Conservation (phyloP, 805 yeast species). For the Cyberlindnera euphorbiae region DNA sequence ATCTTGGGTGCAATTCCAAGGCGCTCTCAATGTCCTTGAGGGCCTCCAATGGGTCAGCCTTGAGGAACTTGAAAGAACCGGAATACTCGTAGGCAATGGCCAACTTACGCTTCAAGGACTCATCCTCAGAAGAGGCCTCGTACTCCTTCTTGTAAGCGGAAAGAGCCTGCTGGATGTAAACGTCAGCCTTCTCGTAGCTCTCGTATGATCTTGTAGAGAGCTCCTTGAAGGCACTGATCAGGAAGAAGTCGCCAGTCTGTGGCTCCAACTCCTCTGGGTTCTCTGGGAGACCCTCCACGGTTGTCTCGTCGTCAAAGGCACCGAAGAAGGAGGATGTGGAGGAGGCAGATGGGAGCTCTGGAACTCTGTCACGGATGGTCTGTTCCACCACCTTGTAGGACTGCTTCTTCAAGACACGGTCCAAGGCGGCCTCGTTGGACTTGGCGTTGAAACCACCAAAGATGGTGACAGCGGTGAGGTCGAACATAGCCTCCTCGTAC, state of each 20-base stretch:
- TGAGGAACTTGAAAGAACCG: constrained; percentile 80
- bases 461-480: constrained; percentile 82
- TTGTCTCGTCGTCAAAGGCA: constrained; percentile 62
- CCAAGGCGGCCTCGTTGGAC: constrained; percentile 74
- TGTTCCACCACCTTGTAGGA: constrained; percentile 69
- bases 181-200: constrained; percentile 35
- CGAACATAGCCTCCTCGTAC: constrained; percentile 84
- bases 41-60: constrained; percentile 65
- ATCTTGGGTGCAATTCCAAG: constrained; percentile 63
- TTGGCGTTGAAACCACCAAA: constrained; percentile 79
- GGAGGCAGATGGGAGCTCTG: constrained; percentile 72
- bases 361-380: constrained; percentile 35
- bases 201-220: constrained; percentile 40
- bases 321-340: constrained; percentile 83
- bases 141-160: constrained; percentile 33
- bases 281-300: constrained; percentile 39
- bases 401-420: constrained; percentile 78
- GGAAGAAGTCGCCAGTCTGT: constrained; percentile 58
- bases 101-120: constrained; percentile 33
- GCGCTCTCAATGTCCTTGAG: constrained; percentile 61
- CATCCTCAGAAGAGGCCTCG: constrained; percentile 21
- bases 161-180: constrained; percentile 51
- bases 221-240: constrained; percentile 60
- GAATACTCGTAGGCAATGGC: constrained; percentile 79
- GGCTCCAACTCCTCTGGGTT: constrained; percentile 21